Base-by-base conservation (phyloP, 495 filamentous ascomycete genomes). In the Aspergillus nidulans region DNA sequence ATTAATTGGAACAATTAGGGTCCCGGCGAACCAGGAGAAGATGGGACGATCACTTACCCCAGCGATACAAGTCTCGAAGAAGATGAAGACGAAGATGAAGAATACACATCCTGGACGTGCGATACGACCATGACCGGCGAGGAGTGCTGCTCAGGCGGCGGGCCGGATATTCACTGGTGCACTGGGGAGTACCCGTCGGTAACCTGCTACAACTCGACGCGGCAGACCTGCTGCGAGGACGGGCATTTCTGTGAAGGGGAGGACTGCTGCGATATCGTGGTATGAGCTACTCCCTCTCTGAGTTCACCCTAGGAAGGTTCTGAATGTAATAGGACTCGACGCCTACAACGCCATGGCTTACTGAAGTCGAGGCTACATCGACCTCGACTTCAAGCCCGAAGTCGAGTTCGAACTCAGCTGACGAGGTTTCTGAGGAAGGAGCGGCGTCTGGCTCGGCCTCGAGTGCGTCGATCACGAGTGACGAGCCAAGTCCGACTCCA, bases 261-360 rank as follows among this genome's bases (percentile, higher is more conserved):
- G 21, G 18, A 48, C 24, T 56, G 46, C 23, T 56, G 53, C 18
- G 45, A 56, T 42, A 18, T 56, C 18, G 46, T 56, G 46, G 53
- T 50, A 50, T 42, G 53, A n/a, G n/a, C n/a, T 32, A 41, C 21
- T 20, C 4, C 25, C 1, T 28, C n/a, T n/a, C n/a, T n/a, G n/a
- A n/a, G n/a, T n/a, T 19, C 19, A 3, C n/a, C 23, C 28, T 20
- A n/a, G 18, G 13, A 34, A 1, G 18, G n/a, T 8, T 0, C 21
- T 12, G 28, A 12, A 20, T 25, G 34, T 9, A 49, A 12, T 36
- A 49, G 46, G 28, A 49, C 12, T 28, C 46, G 30, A 49, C 25
- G n/a, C 46, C 46, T 20, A 32, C 26, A 36, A 49, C 46, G 6
- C 46, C 46, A 6, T 49, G 46, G 46, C n/a, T 34, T 8, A 34